Base-by-base conservation (phyloP, 73 alveolate species). In the Paramecium tetraurelia region DNA sequence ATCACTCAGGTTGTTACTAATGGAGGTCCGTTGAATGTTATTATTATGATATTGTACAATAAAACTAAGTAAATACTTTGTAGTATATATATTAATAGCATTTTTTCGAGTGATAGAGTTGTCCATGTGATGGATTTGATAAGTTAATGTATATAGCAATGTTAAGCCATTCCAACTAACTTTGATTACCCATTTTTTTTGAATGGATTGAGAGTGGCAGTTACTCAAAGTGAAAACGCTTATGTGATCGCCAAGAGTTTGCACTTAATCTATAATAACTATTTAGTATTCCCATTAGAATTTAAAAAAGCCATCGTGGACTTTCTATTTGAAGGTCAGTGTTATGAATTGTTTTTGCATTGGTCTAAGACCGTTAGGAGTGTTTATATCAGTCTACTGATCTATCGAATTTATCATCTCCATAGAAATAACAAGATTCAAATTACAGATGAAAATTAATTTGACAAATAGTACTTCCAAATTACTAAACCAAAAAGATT, bases 341-440 rank as follows among this genome's bases (percentile, higher is more conserved):
- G 63, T 43, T 44, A 31, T 44, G 43, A 21, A 31, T 22, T 80
- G 24, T 80, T 80, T 80, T 35, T 80, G 5, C 90, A 80, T 80
- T 80, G 90, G 90, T 80, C 90, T 31, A 80, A 80, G 16, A 44
- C 72, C 7, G 90, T 80, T 43, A 80, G 90, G 27, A 80, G 48
- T 43, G 90, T 80, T 11, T 80, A 31, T 46, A 22, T 31, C 4
- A 44, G 76, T 41, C 24, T 80, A 3, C 12, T 80, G 5, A 27
- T 80, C 8, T 80, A 80, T 48, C 21, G 90, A 6, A 31, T 44
- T 10, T 80, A 80, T 80, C 90, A 80, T 80, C 3, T 44, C 3
- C 75, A 80, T 35, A 41, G 75, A 80, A 80, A 80, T 46, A 27
- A 41, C 10, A 80, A 80, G 16, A 48, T 80, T 11, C 7, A 44